Conservation (phyloP, 257 asterid genomes). For the Schizonepeta tenuifolia region DNA sequence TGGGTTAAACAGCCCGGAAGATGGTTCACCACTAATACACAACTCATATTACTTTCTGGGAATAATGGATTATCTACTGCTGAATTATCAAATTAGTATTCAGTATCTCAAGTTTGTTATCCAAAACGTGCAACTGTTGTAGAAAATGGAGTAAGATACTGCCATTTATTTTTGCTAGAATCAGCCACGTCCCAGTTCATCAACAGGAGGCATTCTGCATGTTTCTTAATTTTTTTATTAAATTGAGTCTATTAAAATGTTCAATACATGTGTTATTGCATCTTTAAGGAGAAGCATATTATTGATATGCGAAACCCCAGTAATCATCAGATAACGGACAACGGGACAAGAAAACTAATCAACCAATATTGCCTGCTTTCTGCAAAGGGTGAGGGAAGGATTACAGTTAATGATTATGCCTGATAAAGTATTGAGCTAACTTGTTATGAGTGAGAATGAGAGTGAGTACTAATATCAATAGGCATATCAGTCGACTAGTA, state of each 20-base stretch:
- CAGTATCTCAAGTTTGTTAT: slow-evolving; percentile 14
- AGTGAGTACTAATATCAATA: not conserved
- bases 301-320: not conserved
- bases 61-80: not conserved
- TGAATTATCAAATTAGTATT: slow-evolving; percentile 13
- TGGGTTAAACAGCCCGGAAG: not conserved
- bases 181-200: slow-evolving; percentile 6
- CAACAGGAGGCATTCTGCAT: slow-evolving; percentile 1
- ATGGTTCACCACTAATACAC: slow-evolving; percentile 15
- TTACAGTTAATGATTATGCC: not conserved
- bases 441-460: not conserved
- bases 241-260: not conserved
- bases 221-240: not conserved
- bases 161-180: not conserved
- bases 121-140: not conserved
- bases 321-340: not conserved
- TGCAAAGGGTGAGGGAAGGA: not conserved
- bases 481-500: not conserved
- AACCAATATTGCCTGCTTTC: not conserved
- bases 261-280: not conserved
- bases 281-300: not conserved
- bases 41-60: slow-evolving; percentile 1
- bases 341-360: not conserved
- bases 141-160: not conserved
- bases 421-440: slow-evolving; percentile 5